Conservation (phyloP, 2,329 filamentous ascomycete genomes). For the Colletotrichum melonis region DNA sequence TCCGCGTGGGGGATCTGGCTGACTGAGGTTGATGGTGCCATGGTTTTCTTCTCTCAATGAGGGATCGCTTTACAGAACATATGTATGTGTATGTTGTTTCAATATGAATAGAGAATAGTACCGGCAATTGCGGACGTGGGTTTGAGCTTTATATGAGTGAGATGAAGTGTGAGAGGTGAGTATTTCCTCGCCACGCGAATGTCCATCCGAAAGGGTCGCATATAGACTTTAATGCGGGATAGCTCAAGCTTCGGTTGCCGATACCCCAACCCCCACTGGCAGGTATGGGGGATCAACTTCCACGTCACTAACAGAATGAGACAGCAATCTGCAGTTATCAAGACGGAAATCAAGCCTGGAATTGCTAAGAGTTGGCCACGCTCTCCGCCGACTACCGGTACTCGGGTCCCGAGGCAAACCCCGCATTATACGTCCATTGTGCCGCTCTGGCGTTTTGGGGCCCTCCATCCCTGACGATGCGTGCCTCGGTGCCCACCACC, state of each 20-base stretch:
- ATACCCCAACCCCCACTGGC: not conserved
- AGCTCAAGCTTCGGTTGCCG: not conserved
- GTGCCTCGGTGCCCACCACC: constrained; percentile 23
- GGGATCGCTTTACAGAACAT: not conserved
- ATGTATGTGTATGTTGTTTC: not conserved
- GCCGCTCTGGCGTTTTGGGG: not conserved
- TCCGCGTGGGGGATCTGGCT: constrained; percentile 13
- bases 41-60: not conserved
- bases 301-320: not conserved
- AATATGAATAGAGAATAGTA: rapidly evolving
- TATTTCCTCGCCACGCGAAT: not conserved
- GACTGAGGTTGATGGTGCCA: constrained; percentile 18
- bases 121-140: not conserved
- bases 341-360: not conserved
- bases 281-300: not conserved
- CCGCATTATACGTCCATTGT: constrained; percentile 10
- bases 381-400: not conserved
- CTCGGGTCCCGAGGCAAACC: constrained; percentile 25
- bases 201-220: not conserved
- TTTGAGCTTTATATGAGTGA: not conserved
- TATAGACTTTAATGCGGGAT: not conserved
- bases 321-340: not conserved
- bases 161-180: not conserved
- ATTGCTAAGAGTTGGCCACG: not conserved
- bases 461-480: not conserved